Base-by-base conservation (phyloP, 139 green algal species). In the Pleodorina starrii region DNA sequence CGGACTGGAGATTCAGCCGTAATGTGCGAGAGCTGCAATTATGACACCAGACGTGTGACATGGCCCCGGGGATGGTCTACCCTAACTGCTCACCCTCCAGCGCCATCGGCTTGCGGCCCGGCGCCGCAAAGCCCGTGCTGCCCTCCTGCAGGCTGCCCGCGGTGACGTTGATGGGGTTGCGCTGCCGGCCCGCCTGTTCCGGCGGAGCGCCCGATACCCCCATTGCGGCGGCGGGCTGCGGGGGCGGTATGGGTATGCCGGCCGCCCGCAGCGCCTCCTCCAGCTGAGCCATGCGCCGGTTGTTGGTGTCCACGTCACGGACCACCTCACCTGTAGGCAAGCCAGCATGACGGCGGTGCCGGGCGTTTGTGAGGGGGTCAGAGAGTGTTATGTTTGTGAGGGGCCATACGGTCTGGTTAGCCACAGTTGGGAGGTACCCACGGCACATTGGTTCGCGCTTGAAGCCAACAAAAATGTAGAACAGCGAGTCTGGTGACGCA, bases 251-350 rank as follows among this genome's bases (percentile, higher is more conserved):
- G 17, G 60, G 29, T 40, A 87, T 79, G 44, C 81, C 81, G 10
- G 46, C 66, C 5, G 83, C 83, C 2, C 43, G n/a, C 46, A 88
- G 16, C 0, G 83, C 46, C 2, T 80, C 66, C 46, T 79, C 66
- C 44, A 88, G 46, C 46, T 71, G 21, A n/a, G 16, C 46, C 32
- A 80, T 16, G 2, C 68, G 83, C 66, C 35, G 44, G 43, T 42
- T 71, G 46, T 54, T 21, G 19, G 51, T 40, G 66, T 88, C 83
- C 43, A 88, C 29, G 14, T 88, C 83, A 27, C 43, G 32, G 1
- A 71, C 46, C 66, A 79, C 11, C 29, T 88, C 68, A 44, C 81
- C 81, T 78, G 35, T 43, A 46, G 12, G n/a, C 35, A 44, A 76
- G 35, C 43, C 4, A 46, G 29, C n/a, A 50, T 2, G 69, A 77